Base-by-base conservation (phyloP, 2,329 filamentous ascomycete species). In the Elsinoe arachidis region DNA sequence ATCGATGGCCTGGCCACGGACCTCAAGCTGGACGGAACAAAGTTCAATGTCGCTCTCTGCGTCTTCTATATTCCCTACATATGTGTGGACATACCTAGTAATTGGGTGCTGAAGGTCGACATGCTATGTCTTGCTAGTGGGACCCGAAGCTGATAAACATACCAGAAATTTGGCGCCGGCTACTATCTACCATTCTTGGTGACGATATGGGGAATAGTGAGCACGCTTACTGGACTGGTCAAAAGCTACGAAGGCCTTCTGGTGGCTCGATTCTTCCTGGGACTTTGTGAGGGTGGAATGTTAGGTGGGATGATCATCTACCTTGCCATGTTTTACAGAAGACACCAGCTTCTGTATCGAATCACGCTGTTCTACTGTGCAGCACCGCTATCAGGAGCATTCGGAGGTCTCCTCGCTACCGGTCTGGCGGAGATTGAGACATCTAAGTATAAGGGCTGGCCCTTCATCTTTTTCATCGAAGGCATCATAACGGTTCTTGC, bases 401-500 rank as follows among this genome's bases (percentile, higher is more conserved):
- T 75, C 63, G 73, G 74, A 21, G 74, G 73, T 2, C 60, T 76
- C 7, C 63, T 76, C 1, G 74, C 74, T 1, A 72, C 70, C 10
- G 73, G 73, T 12, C 63, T 76, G 30, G 72, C 70, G 0, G 63
- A 69, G 56, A 75, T 75, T 15, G 58, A 68, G 21, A 68, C 66
- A 43, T 62, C 65, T 1, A 66, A 65, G 1, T 75, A 75, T 61
- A 63, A 68, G 38, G 67, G 67, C 46, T 75, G 73, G 73, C 69
- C 68, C 0, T 72, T 67, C 60, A 67, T 67, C 44, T 72, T 68
- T 63, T 67, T 69, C 61, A 66, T 71, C 17, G 82, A 87, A 68
- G 83, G 83, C 5, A 67, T 81, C 2, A 81, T 84, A 1, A 81
- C 79, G 7, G 67, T 85, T 2, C 56, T 80, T 5, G 74, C 82